Conservation (phyloP, 441 rosid species). For the Pelargonium myrrhifolium region DNA sequence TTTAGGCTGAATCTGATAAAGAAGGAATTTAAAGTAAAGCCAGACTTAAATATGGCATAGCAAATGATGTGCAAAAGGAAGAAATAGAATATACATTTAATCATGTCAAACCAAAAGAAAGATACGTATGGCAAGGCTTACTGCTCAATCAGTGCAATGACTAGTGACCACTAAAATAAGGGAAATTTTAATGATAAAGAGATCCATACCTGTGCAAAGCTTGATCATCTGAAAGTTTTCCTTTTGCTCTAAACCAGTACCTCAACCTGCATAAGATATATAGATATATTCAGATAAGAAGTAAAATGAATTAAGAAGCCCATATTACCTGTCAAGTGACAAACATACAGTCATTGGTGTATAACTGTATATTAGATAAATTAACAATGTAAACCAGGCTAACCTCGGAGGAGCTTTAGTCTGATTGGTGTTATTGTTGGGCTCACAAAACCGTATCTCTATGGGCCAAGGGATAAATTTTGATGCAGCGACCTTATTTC, state of each 20-base stretch:
- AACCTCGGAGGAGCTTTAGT: conserved; percentile 85
- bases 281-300: conserved; percentile 15
- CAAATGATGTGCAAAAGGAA: background rate
- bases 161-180: background rate
- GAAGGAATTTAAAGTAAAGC: background rate
- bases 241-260: conserved; percentile 92
- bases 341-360: background rate
- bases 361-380: background rate
- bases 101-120: background rate
- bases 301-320: background rate
- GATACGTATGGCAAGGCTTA: background rate
- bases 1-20: background rate
- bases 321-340: background rate
- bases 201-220: conserved; percentile 76
- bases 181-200: conserved; percentile 7
- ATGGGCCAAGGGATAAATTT: conserved; percentile 86
- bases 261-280: conserved; percentile 47
- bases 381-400: conserved; percentile 18
- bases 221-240: conserved; percentile 90
- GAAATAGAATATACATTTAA: background rate
- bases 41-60: background rate
- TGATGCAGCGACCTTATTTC: conserved; percentile 68
- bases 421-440: conserved; percentile 59
- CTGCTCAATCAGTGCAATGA: background rate
- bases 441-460: conserved; percentile 88